Percentiles rank a stretch among this genome's conserved stretches.
Conservation (phyloP, 1,139 yeast genomes). For the Hyphopichia fennica region DNA sequence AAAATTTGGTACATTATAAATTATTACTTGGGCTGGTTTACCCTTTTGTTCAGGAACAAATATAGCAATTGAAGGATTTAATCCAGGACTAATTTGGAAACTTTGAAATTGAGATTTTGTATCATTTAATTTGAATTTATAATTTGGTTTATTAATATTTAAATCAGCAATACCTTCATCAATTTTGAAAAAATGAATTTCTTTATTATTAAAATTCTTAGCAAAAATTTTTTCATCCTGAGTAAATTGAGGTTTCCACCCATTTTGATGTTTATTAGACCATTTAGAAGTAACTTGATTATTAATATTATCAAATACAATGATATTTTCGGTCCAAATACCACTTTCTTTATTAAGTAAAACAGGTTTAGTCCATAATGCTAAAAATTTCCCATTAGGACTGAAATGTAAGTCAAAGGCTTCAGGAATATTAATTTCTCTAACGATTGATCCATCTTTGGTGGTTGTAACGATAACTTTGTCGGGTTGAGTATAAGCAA, state of each 20-base stretch:
- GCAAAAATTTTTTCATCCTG: slow-evolving; percentile 74
- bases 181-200: slow-evolving; percentile 71
- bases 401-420: slow-evolving; percentile 84
- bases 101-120: slow-evolving; percentile 53
- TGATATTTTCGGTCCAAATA: slow-evolving; percentile 74
- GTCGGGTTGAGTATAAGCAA: slow-evolving; percentile 58
- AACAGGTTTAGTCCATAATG: slow-evolving; percentile 90
- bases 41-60: slow-evolving; percentile 84
- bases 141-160: slow-evolving; percentile 52
- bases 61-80: slow-evolving; percentile 87
- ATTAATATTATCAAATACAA: slow-evolving; percentile 59
- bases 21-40: slow-evolving; percentile 84
- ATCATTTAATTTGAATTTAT: slow-evolving; percentile 63
- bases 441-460: slow-evolving; percentile 35
- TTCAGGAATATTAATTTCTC: slow-evolving; percentile 50
- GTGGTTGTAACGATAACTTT: slow-evolving; percentile 62
- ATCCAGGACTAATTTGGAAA: slow-evolving; percentile 78
- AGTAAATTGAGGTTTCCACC: slow-evolving; percentile 91
- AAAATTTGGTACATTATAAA: slow-evolving; percentile 76
- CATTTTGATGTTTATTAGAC: slow-evolving; percentile 79
- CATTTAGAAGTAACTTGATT: slow-evolving; percentile 61
- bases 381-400: slow-evolving; percentile 80
- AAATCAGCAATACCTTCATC: slow-evolving; percentile 42
- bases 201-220: slow-evolving; percentile 56
- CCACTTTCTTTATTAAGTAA: slow-evolving; percentile 59